Percentiles rank a stretch among this genome's conserved stretches.
phyloP scores from a whole-genome alignment of 176 grass and related monocot species.

The Rhynchospora pubera region DNA sequence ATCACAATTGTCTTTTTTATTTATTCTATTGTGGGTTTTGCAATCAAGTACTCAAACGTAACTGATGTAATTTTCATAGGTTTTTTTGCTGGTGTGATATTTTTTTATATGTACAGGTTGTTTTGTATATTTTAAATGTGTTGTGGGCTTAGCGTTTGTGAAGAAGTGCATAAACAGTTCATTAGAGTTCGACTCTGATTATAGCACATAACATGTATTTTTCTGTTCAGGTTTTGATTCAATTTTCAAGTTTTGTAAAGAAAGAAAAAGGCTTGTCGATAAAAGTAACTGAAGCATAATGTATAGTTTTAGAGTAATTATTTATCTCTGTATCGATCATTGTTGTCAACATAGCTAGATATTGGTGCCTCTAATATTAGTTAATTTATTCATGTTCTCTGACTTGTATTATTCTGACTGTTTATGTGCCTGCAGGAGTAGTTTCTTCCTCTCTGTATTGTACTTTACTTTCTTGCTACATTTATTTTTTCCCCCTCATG shows the following conservation, averaged over 20 bases:
- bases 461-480: neutral
- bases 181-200: neutral
- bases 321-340: neutral
- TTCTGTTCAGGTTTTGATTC: neutral
- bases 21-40: neutral
- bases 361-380: neutral
- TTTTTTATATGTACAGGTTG: neutral
- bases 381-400: neutral
- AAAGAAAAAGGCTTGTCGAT: neutral
- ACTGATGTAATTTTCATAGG: neutral
- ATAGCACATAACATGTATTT: neutral
- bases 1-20: neutral
- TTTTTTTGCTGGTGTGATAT: neutral
- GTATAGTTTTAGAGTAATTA: neutral
- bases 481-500: neutral
- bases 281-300: neutral
- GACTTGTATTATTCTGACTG: neutral
- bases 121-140: neutral
- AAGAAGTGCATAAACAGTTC: neutral
- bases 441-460: neutral
- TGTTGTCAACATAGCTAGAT: neutral
- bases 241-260: neutral
- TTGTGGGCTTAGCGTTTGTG: neutral
- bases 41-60: neutral
- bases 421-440: neutral